Evolutionary conservation across 129 eudicot genomes (phyloP).

Genomic region (Deinandra increscens): DNA sequence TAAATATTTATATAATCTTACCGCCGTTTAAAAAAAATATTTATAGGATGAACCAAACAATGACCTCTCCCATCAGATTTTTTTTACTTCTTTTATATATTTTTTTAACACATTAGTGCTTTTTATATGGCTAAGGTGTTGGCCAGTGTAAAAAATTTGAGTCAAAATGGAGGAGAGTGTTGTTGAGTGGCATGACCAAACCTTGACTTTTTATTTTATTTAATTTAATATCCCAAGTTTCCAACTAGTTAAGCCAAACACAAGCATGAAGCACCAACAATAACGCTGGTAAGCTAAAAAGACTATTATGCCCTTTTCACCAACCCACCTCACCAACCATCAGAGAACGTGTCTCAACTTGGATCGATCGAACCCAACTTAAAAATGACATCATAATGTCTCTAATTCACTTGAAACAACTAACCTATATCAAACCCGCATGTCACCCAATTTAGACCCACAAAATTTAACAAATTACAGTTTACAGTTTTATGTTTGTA

Average conservation of each 20-base stretch:
- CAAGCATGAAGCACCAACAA: not conserved
- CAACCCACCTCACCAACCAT: constrained; percentile 38
- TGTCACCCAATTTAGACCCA: too few relatives aligned
- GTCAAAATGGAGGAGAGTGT: not conserved
- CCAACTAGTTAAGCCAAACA: not conserved
- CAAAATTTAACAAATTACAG: too few relatives aligned
- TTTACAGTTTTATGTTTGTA: too few relatives aligned
- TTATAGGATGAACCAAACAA: too few relatives aligned
- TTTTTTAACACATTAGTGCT: too few relatives aligned
- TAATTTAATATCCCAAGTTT: not conserved
- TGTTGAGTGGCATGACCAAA: constrained; percentile 27
- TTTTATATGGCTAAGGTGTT: too few relatives aligned
- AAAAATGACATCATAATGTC: constrained; percentile 11
- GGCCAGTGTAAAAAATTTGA: too few relatives aligned
- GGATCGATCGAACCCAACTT: constrained; percentile 8
- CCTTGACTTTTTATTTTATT: not conserved
- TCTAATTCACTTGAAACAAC: not conserved
- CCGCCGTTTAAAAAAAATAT: too few relatives aligned
- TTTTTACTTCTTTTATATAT: too few relatives aligned
- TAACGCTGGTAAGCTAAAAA: constrained; percentile 3
- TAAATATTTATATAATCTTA: too few relatives aligned
- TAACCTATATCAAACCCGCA: not conserved
- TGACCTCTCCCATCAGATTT: too few relatives aligned
- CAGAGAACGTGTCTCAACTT: constrained; percentile 12
- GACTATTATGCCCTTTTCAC: constrained; percentile 31